These are phyloP conservation scores for Sodiomyces alkalinus DNA, from an alignment of 2,329 filamentous ascomycete species.

Conservation along the genomic window DNA sequence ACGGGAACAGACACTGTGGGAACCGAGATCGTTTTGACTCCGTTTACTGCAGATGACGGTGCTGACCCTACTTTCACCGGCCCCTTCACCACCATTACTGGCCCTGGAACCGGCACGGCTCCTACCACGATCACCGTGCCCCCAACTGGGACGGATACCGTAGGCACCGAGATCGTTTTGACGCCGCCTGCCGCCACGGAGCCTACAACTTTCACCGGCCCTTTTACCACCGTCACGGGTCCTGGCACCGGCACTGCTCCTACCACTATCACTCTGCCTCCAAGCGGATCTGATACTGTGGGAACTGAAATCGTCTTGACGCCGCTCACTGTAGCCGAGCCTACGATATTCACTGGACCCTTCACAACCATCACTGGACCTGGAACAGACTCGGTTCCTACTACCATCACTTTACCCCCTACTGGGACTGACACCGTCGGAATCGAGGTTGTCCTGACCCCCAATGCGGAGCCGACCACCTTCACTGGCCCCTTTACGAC, in stretches of 20 bases:
- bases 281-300: not conserved
- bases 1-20: not conserved
- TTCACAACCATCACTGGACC: not conserved
- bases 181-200: not conserved
- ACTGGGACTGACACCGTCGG: not conserved
- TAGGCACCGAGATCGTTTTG: not conserved
- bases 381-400: not conserved
- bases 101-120: not conserved
- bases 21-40: slow-evolving; percentile 3
- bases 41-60: not conserved
- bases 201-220: not conserved
- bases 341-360: not conserved
- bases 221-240: not conserved
- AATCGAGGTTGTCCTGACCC: slow-evolving; percentile 4
- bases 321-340: not conserved
- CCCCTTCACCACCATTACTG: slow-evolving; percentile 3
- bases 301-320: slow-evolving; percentile 1
- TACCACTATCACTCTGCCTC: not conserved
- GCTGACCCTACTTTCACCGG: slow-evolving; percentile 1
- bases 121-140: not conserved
- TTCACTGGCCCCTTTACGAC: slow-evolving; percentile 4
- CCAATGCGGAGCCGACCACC: not conserved
- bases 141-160: not conserved
- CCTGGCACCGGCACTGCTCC: not conserved
- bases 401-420: slow-evolving; percentile 1